These are phyloP conservation scores for Liquidambar formosana DNA, from an alignment of 164 flowering plant species.

Conservation along the genomic window DNA sequence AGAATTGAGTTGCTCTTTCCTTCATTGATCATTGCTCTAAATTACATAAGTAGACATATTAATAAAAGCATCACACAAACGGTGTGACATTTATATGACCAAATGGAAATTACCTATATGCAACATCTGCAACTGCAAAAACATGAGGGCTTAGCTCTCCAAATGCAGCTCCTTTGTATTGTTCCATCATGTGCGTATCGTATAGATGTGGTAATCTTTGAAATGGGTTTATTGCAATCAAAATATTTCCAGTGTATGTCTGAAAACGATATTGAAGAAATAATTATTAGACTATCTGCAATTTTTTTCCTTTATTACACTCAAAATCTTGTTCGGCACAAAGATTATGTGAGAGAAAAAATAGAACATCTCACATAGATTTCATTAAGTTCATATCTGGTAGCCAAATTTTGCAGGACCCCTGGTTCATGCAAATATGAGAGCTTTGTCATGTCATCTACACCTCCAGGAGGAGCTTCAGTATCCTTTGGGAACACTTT, in stretches of 20 bases:
- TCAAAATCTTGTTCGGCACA: not conserved
- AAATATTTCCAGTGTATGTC: slow-evolving; percentile 98
- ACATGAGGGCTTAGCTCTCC: slow-evolving; percentile 38
- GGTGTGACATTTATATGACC: not conserved
- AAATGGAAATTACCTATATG: slow-evolving; percentile 29
- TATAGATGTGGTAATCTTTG: slow-evolving; percentile 34
- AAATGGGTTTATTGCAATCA: slow-evolving; percentile 53
- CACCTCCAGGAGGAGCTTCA: slow-evolving; percentile 97
- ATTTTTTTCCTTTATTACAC: not conserved
- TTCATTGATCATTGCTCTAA: slow-evolving; percentile 36
- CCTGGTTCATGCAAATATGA: slow-evolving; percentile 99
- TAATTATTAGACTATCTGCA: not conserved
- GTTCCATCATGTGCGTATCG: slow-evolving; percentile 37
- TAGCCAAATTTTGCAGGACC: slow-evolving; percentile 87
- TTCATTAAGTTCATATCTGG: slow-evolving; percentile 96
- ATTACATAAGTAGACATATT: not conserved
- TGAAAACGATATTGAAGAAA: slow-evolving; percentile 26
- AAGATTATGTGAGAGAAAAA: not conserved
- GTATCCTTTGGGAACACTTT: slow-evolving; percentile 90
- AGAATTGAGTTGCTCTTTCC: slow-evolving; percentile 35
- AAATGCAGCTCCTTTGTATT: slow-evolving; percentile 43
- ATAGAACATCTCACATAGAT: slow-evolving; percentile 70
- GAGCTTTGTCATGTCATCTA: slow-evolving; percentile 99
- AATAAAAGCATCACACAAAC: not conserved
- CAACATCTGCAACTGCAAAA: slow-evolving; percentile 38